These are phyloP conservation scores for Pisolithus marmoratus DNA, from an alignment of 768 basidiomycete species.

Conservation along the genomic window DNA sequence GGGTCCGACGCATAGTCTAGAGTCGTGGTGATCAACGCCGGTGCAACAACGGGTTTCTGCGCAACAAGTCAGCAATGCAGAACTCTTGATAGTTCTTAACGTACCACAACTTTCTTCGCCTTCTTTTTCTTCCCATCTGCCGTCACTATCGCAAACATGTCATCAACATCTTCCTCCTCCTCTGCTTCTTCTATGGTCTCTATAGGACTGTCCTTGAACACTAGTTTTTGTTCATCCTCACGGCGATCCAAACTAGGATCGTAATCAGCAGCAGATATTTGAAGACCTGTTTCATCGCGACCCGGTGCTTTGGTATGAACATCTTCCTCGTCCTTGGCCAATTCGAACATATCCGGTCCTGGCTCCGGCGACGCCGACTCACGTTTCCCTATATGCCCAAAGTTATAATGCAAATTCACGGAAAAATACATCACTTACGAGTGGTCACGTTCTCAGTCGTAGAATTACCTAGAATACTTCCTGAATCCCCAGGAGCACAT, in stretches of 20 bases:
- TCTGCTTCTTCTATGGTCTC: constrained; percentile 52
- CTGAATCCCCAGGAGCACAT: constrained; percentile 25
- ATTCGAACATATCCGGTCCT: constrained; percentile 52
- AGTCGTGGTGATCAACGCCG: constrained; percentile 67
- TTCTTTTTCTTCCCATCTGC: constrained; percentile 51
- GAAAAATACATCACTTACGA: constrained; percentile 11
- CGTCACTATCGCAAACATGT: constrained; percentile 81
- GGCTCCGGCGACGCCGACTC: constrained; percentile 57
- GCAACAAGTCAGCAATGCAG: constrained; percentile 1
- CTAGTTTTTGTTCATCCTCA: constrained; percentile 75
- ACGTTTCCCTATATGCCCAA: constrained; percentile 36
- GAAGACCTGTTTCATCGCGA: constrained; percentile 49
- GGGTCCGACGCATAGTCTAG: constrained; percentile 88
- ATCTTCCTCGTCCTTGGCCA: constrained; percentile 59
- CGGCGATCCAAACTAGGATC: constrained; percentile 78
- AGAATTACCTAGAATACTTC: constrained; percentile 3
- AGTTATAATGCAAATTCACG: background rate
- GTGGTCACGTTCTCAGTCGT: constrained; percentile 15
- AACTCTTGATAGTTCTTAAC: constrained; percentile 12
- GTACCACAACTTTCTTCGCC: constrained; percentile 51
- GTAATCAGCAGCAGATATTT: constrained; percentile 90
- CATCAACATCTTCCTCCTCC: constrained; percentile 85
- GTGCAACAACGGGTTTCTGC: constrained; percentile 43
- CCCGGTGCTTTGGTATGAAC: constrained; percentile 40
- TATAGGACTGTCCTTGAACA: constrained; percentile 35